Evolutionary conservation across 2,329 filamentous ascomycete species (phyloP).

Genomic region (Trichoderma brevicompactum): DNA sequence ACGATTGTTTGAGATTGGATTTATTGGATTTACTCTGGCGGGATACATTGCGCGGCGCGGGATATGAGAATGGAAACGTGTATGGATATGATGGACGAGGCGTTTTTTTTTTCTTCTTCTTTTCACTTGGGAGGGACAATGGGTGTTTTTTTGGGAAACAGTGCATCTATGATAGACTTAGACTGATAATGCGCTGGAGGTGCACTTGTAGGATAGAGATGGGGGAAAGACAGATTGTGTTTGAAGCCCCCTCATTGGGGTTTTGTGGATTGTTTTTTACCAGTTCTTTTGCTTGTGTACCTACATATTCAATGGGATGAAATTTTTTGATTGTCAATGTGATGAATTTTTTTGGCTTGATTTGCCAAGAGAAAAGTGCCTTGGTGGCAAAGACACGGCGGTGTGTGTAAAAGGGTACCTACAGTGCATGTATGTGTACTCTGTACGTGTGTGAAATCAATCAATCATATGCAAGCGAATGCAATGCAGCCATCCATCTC

Average conservation of each 20-base stretch:
- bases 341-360: too few species aligned
- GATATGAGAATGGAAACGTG: background rate
- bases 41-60: background rate
- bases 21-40: background rate
- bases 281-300: background rate
- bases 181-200: constrained; percentile 16
- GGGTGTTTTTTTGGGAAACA: background rate
- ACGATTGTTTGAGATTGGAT: background rate
- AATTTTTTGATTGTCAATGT: too few species aligned
- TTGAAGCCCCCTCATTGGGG: background rate
- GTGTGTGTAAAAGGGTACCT: too few species aligned
- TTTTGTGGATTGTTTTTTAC: background rate
- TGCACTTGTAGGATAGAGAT: constrained; percentile 10
- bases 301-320: too few species aligned
- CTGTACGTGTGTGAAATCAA: too few species aligned
- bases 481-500: too few species aligned
- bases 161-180: constrained; percentile 24
- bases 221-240: background rate
- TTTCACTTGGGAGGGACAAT: background rate
- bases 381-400: too few species aligned
- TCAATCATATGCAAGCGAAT: too few species aligned
- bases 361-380: too few species aligned
- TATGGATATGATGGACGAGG: constrained; percentile 6
- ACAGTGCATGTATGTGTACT: too few species aligned
- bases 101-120: background rate